Evolutionary conservation across 108 stramenopile species (phyloP), one percentile per base, ranked within the genome.

Genomic region (Nitzschia palea): DNA sequence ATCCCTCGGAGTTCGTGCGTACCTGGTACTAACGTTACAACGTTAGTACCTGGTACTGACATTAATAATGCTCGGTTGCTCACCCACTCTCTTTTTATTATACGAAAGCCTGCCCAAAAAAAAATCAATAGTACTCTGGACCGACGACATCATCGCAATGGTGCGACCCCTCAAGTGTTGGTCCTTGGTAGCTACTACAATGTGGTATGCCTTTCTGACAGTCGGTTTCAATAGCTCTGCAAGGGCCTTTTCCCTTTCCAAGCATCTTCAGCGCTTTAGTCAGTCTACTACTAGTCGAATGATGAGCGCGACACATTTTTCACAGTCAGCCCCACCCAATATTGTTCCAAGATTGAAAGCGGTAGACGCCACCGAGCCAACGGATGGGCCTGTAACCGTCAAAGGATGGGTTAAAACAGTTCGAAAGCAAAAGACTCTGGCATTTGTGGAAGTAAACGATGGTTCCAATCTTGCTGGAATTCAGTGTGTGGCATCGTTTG

Each of bases 391-490:
- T 28, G 91, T 97, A 2, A 55, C 75, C 9, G 78, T 99, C 30
- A 95, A 96, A 64, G 99, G 99, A 32, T 99, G 99, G 99, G 96
- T 98, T 18, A 66, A 96, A 60, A 98, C 99, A 4, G 85, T 97
- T 26, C 85, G 99, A 30, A 93, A 93, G 68, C 98, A 99, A 81
- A 99, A 99, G 82, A 96, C 93, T 8, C 67, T 98, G 43, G 89
- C 96, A 12, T 99, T 99, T 83, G 80, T 99, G 18, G 89, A 99
- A 75, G 86, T 99, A 18, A 99, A 97, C 79, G 99, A 99, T 83
- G 99, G 99, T 20, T 91, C 90, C 42, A 93, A 78, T 66, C 74
- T 97, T 72, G 62, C 78, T 15, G 97, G 97, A 22, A 84, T 98
- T 51, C 99, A 99, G 73, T 87, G 88, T 67, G 97, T 97, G 18